Base-by-base conservation (phyloP, 257 asterid genomes). In the Petunia secreta region DNA sequence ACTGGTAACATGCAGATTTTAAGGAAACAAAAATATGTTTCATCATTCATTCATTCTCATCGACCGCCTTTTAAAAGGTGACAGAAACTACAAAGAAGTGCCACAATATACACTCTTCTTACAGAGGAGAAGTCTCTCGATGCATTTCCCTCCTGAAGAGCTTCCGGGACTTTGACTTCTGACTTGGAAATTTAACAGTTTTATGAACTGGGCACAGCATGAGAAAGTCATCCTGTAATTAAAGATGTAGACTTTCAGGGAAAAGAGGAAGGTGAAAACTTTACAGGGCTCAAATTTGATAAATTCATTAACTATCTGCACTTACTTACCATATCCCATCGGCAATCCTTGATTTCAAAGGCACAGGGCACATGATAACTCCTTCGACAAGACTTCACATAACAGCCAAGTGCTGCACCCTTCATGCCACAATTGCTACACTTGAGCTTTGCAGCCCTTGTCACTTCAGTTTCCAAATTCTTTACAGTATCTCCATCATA, bases 321-420 rank as follows among this genome's bases (percentile, higher is more conserved):
- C 60, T 9, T 75, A 63, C 97, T 68, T 85, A 95, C 99, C 90
- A 88, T 83, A 64, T 92, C 92, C 98, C 98, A 93, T 91, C 95
- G 90, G 91, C 98, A 95, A 66, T 82, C 94, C 67, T 83, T 86
- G 76, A 87, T 82, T 63, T 84, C 89, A 82, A 83, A 77, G 54
- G 99, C 98, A 87, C 99, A 95, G 75, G 97, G 98, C n/a, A 87
- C 88, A 1, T 95, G 99, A 88, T 93, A 95, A 63, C 88, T 95
- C 89, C 85, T 90, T 79, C 95, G 85, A 84, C 99, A 95, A 62
- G 97, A 90, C 85, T 87, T 93, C 16, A 85, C 88, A 74, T 84
- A 93, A 90, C 99, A 95, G 59, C 99, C 99, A 83, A 95, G 98
- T 77, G 90, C 97, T 41, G 99, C 99, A 80, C 99, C 99, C 81